Percentiles rank a stretch among this genome's conserved stretches.
phyloP scores from a whole-genome alignment of 306 rosid genomes.

The Betula pendula region DNA sequence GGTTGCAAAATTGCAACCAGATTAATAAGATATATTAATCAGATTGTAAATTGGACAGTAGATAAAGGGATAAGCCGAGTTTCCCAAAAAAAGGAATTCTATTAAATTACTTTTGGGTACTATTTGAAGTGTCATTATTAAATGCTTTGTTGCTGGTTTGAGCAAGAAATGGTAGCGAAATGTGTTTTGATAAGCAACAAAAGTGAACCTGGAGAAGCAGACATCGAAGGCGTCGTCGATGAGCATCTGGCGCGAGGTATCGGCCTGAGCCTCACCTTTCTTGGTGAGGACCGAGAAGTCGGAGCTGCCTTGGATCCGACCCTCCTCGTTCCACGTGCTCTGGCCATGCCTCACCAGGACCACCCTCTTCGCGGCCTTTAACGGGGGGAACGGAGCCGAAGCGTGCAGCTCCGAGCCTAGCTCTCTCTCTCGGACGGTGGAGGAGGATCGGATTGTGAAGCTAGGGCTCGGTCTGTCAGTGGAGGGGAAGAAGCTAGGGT shows the following conservation, averaged over 20 bases:
- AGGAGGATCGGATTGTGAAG: conserved; percentile 44
- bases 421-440: conserved; percentile 45
- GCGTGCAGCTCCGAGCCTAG: conserved; percentile 41
- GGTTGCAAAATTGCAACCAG: too few species aligned
- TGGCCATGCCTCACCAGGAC: conserved; percentile 92
- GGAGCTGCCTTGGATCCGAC: conserved; percentile 94
- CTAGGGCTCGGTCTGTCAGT: conserved; percentile 13
- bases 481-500: conserved; percentile 10
- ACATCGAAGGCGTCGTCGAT: conserved; percentile 66
- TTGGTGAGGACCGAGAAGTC: conserved; percentile 78
- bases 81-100: neutral
- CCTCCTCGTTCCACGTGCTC: conserved; percentile 97
- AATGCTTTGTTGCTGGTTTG: neutral
- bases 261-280: conserved; percentile 90
- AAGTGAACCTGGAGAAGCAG: conserved; percentile 74
- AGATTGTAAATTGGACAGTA: too few species aligned
- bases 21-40: too few species aligned
- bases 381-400: conserved; percentile 44
- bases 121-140: neutral
- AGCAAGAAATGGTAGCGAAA: neutral
- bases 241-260: conserved; percentile 86
- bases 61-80: too few species aligned
- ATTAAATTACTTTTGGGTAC: neutral
- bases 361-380: conserved; percentile 68
- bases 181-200: neutral